These are phyloP conservation scores for Collybiopsis confluens DNA, from an alignment of 768 basidiomycete species.

Conservation along the genomic window DNA sequence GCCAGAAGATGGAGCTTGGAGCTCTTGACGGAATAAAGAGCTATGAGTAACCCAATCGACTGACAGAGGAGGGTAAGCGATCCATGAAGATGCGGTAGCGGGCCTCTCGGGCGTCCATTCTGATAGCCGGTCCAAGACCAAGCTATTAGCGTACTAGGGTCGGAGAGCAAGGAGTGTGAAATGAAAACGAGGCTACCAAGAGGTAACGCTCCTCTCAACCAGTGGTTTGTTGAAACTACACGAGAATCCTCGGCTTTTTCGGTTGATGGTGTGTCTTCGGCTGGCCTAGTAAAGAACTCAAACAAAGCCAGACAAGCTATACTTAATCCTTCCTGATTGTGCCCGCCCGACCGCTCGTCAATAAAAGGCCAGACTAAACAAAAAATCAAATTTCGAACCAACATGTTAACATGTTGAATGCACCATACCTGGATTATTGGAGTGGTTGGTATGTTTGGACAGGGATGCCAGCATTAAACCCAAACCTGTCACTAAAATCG, in stretches of 20 bases:
- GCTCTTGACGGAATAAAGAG: constrained; percentile 20
- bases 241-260: constrained; percentile 3
- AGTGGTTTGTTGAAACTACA: constrained; percentile 12
- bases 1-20: constrained; percentile 20
- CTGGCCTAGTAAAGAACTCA: constrained; percentile 47
- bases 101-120: constrained; percentile 55
- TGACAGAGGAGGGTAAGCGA: constrained; percentile 63
- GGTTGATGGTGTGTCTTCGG: constrained; percentile 6
- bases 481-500: constrained; percentile 50
- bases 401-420: not conserved
- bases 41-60: constrained; percentile 47
- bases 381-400: constrained; percentile 3
- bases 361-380: constrained; percentile 74
- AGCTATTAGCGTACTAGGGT: constrained; percentile 73
- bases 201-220: constrained; percentile 41
- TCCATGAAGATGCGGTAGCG: constrained; percentile 69
- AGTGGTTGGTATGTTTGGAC: constrained; percentile 73
- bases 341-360: constrained; percentile 59
- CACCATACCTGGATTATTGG: constrained; percentile 70
- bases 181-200: constrained; percentile 69
- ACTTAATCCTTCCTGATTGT: constrained; percentile 61
- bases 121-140: constrained; percentile 92
- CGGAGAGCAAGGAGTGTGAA: constrained; percentile 68
- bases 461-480: constrained; percentile 66
- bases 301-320: constrained; percentile 55